Conservation (phyloP, 805 yeast species). For the Cyberlindnera veronae region DNA sequence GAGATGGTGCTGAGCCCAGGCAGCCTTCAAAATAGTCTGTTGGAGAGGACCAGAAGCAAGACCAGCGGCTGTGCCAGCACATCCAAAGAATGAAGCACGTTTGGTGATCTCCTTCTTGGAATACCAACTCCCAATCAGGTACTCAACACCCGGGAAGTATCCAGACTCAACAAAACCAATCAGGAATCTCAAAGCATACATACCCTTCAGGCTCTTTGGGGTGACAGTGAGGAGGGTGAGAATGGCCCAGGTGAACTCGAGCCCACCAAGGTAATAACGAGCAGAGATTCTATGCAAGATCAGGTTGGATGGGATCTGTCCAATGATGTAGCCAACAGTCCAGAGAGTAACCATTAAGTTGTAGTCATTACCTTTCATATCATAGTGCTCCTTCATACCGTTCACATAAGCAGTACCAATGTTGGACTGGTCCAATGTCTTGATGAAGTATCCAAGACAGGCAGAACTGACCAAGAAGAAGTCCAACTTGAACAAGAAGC, state of each 20-base stretch:
- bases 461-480: conserved; percentile 38
- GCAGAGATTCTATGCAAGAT: conserved; percentile 42
- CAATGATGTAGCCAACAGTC: conserved; percentile 50
- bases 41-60: conserved; percentile 36
- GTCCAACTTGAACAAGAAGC: conserved; percentile 34
- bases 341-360: conserved; percentile 42
- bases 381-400: conserved; percentile 43
- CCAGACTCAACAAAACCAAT: conserved; percentile 46
- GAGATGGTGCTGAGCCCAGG: conserved; percentile 12
- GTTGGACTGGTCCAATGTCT: conserved; percentile 40
- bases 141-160: too few species aligned
- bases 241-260: conserved; percentile 43
- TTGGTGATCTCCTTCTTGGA: conserved; percentile 34
- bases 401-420: conserved; percentile 44
- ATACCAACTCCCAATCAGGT: too few species aligned
- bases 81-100: conserved; percentile 32
- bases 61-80: conserved; percentile 29
- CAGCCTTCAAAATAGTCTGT: conserved; percentile 27
- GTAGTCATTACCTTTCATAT: conserved; percentile 38
- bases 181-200: conserved; percentile 37
- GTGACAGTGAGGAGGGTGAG: conserved; percentile 35
- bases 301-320: conserved; percentile 45
- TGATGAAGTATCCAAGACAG: conserved; percentile 44
- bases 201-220: conserved; percentile 25
- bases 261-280: conserved; percentile 41